Conservation (phyloP, 2,329 filamentous ascomycete genomes). For the Alternaria sp. region DNA sequence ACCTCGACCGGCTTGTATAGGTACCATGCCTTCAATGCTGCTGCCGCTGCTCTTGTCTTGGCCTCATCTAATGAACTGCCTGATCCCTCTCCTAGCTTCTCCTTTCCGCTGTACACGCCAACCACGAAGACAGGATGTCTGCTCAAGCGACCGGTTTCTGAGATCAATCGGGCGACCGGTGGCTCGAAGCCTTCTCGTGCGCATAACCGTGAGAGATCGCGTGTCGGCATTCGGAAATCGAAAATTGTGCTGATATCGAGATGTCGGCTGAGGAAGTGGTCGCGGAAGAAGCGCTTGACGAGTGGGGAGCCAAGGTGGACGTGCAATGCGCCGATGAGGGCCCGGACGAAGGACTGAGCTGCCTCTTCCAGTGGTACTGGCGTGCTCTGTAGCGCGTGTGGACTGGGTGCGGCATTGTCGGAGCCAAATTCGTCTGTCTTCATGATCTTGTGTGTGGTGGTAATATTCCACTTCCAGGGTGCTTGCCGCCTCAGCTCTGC, state of each 20-base stretch:
- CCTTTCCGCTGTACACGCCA: conserved; percentile 87
- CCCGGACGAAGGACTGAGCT: conserved; percentile 78
- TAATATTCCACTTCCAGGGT: conserved; percentile 47
- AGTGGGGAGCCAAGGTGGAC: conserved; percentile 79
- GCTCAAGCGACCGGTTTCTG: conserved; percentile 86
- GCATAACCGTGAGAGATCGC: conserved; percentile 83
- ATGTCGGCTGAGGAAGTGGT: conserved; percentile 81
- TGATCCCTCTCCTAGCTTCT: conserved; percentile 91
- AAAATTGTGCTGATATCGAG: conserved; percentile 81
- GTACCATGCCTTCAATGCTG: conserved; percentile 92
- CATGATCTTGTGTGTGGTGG: conserved; percentile 72
- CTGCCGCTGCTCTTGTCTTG: conserved; percentile 78
- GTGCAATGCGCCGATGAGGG: conserved; percentile 84
- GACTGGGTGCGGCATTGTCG: conserved; percentile 40
- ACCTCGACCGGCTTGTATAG: conserved; percentile 78
- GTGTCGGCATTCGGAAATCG: conserved; percentile 80
- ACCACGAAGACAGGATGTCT: conserved; percentile 91
- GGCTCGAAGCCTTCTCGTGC: conserved; percentile 86
- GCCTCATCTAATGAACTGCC: conserved; percentile 80
- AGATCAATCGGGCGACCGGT: conserved; percentile 84
- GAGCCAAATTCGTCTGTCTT: conserved; percentile 88
- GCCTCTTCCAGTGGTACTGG: conserved; percentile 61
- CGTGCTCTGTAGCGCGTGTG: conserved; percentile 28
- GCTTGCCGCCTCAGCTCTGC: conserved; percentile 28
- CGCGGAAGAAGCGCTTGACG: conserved; percentile 81